These are phyloP conservation scores for Inosperma sp. DNA, from an alignment of 768 basidiomycete species.

Conservation along the genomic window DNA sequence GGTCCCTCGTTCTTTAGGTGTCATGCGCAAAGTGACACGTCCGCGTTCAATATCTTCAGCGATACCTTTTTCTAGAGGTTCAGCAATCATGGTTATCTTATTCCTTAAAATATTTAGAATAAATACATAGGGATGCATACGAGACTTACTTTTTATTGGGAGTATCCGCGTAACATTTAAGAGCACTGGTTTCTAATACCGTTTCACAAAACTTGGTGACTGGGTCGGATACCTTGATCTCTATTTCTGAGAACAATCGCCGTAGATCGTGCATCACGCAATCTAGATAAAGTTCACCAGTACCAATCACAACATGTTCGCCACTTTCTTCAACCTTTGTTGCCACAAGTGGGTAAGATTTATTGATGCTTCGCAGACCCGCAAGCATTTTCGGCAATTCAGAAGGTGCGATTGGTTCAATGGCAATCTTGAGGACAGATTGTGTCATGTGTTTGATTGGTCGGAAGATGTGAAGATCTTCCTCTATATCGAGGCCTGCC, in stretches of 20 bases:
- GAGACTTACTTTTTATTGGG: conserved; percentile 93
- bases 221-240: conserved; percentile 99
- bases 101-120: conserved; percentile 54
- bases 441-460: conserved; percentile 97
- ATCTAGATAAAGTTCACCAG: conserved; percentile 95
- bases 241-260: conserved; percentile 91
- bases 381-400: conserved; percentile 99
- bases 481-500: conserved; percentile 63
- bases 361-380: conserved; percentile 94
- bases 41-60: conserved; percentile 96
- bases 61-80: conserved; percentile 92
- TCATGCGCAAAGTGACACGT: conserved; percentile 90
- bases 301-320: conserved; percentile 95
- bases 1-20: conserved; percentile 88
- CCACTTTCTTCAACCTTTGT: conserved; percentile 99
- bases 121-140: conserved; percentile 3
- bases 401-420: conserved; percentile 95
- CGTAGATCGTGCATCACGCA: conserved; percentile 96
- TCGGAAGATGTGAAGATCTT: conserved; percentile 91
- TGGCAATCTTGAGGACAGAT: conserved; percentile 95
- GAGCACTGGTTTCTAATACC: conserved; percentile 92
- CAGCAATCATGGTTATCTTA: conserved; percentile 98
- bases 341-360: conserved; percentile 88
- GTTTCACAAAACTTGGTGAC: conserved; percentile 99
- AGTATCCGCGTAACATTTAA: conserved; percentile 99